Evolutionary conservation across 208 protist genomes (phyloP), one percentile per base, ranked within the genome.

Genomic region (Acanthamoeba castellanii): DNA sequence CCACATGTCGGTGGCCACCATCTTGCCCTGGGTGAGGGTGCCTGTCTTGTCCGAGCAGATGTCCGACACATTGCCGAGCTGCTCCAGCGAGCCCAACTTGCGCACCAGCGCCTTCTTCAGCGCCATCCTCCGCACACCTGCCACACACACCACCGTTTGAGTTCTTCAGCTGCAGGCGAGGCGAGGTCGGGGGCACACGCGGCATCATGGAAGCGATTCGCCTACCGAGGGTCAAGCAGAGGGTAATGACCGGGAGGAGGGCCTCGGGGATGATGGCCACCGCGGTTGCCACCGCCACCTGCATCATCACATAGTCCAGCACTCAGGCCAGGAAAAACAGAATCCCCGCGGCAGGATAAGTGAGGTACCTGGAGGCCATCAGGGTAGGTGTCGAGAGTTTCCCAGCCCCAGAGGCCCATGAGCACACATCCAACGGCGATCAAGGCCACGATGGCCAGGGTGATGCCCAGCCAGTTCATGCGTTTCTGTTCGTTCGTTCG

Each of bases 31-130:
- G 16, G 99, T 99, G 37, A 99, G 97, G 0, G 99, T 99, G 22
- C 99, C 99, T 7, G 99, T 99, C 96, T 99, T 99, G 97, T 99
- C 99, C 2, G 98, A 99, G 97, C 99, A 99, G 95, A 99, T 99
- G 25, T 99, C 98, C n/a, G 98, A 99, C 88, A 98, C 99, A 66
- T 98, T 98, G 45, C 99, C 99, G 8, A 99, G 97, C 22, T 76
- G 66, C 90, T 94, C 90, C 32, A 94, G 47, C 16, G 90, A 76
- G n/a, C 20, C 47, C 22, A 94, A 47, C 50, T 94, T 94, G 55
- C 90, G 90, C 42, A 94, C 72, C 18, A 94, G 59, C 30, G 90
- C 90, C 25, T 64, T 76, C 42, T 82, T 76, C 34, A 64, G 27
- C 34, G 99, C 98, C 99, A 99, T 99, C 37, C 98, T 97, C 7